Evolutionary conservation across 2,329 filamentous ascomycete species (phyloP), one percentile per base, ranked within the genome.

Genomic region (Fusarium sp.): DNA sequence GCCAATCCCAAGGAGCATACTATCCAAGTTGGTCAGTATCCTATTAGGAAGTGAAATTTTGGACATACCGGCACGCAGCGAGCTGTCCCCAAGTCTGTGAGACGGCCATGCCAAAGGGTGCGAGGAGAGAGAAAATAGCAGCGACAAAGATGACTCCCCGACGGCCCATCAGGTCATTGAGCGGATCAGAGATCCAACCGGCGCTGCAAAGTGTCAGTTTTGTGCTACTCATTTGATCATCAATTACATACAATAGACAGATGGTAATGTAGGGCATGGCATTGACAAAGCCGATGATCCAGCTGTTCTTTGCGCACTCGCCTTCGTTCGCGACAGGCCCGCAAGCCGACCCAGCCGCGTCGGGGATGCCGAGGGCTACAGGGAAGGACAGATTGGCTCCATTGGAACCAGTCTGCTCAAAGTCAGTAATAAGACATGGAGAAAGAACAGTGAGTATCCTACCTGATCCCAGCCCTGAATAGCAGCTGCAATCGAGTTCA

Each of bases 121-220:
- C 81, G 11, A 91, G 72, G 2, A 91, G 79, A 70, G 88, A 91
- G 76, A 92, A 90, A 70, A 90, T 80, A 12, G 87, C 88, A 7
- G 86, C 85, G 47, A 90, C 76, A 75, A 91, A 92, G 65, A 92
- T 92, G 47, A 88, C 87, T 11, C 89, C 88, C 54, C 89, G 87
- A 40, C 90, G 88, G 39, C 89, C 90, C 30, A 89, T 71, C 11
- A 79, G 79, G 41, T 87, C 80, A 72, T 92, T 92, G 12, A 89
- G 71, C 1, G 89, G 89, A 57, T 91, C 89, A 0, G 89, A 89
- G 7, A 90, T 79, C 89, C 89, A 91, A 61, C 86, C 85, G 23
- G 87, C 87, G 71, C 83, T 85, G 50, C 28, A 68, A 70, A 60
- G 40, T 27, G 64, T 18, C 67, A 36, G 12, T 2, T 30, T 11